phyloP scores from a whole-genome alignment of 1,139 yeast species.

The Taiozyma sp. region DNA sequence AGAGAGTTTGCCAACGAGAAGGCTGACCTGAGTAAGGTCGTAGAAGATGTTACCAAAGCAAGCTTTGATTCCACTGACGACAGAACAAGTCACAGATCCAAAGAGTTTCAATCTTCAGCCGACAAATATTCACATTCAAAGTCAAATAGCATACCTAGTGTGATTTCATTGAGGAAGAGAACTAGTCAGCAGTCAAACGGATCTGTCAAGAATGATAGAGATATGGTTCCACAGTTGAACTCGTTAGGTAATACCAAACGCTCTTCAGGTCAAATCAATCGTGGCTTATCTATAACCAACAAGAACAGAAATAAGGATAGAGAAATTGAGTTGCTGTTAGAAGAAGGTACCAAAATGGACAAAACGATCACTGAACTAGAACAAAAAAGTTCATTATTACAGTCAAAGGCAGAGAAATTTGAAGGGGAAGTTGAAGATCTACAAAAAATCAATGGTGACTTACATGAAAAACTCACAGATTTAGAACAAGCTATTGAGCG shows the following conservation, averaged over 20 bases:
- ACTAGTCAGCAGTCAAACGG: constrained; percentile 2
- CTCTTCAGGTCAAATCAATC: constrained; percentile 8
- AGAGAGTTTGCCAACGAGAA: constrained; percentile 34
- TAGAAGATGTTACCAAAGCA: not conserved
- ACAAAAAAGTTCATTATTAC: constrained; percentile 22
- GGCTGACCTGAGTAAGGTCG: constrained; percentile 18
- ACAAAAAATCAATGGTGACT: constrained; percentile 13
- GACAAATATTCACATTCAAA: constrained; percentile 3
- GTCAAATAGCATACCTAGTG: constrained; percentile 5
- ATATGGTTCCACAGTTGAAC: constrained; percentile 9
- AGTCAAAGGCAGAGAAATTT: constrained; percentile 20
- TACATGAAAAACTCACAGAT: constrained; percentile 10
- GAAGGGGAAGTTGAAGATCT: constrained; percentile 19
- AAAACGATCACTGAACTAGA: constrained; percentile 32
- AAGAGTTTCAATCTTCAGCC: not conserved
- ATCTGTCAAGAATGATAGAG: constrained; percentile 1
- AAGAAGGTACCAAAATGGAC: constrained; percentile 40
- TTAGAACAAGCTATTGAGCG: constrained; percentile 13
- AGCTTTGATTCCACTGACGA: not conserved
- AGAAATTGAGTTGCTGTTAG: constrained; percentile 32
- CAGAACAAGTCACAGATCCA: not conserved
- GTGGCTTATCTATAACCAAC: constrained; percentile 19
- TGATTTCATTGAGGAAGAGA: constrained; percentile 6
- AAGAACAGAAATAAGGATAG: constrained; percentile 29
- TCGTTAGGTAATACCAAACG: constrained; percentile 1